A percentile compares a stretch with the other conserved stretches of the same genome.
Evolutionary conservation across 768 basidiomycete species (phyloP).

Genomic region (Trametes villosa): DNA sequence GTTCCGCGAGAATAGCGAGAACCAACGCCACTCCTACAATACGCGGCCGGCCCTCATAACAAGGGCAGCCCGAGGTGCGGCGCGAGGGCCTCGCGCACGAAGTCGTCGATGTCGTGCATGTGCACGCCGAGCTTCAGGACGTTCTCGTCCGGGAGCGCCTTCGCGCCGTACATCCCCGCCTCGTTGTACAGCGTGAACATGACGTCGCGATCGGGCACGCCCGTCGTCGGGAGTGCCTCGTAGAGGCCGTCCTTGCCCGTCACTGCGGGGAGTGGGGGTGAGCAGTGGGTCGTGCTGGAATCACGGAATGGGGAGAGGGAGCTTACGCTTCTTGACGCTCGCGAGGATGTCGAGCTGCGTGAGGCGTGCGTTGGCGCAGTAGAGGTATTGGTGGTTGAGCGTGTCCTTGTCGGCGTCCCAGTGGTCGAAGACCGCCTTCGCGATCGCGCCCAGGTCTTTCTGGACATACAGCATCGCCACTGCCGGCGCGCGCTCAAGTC

Average conservation of each 20-base stretch:
- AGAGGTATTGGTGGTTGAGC: conserved; percentile 26
- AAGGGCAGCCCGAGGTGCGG: conserved; percentile 25
- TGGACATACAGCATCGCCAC: conserved; percentile 30
- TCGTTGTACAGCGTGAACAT: conserved; percentile 31
- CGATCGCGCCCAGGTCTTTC: conserved; percentile 21
- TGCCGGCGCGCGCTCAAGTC: neutral
- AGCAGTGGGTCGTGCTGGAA: neutral
- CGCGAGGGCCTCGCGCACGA: conserved; percentile 21
- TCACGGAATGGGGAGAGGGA: neutral
- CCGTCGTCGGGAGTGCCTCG: conserved; percentile 17
- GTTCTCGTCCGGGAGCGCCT: conserved; percentile 27
- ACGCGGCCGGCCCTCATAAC: neutral
- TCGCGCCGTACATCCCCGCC: conserved; percentile 26
- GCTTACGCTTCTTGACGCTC: conserved; percentile 21
- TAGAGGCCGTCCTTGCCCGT: conserved; percentile 25
- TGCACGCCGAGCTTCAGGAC: conserved; percentile 22
- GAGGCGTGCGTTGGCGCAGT: conserved; percentile 22
- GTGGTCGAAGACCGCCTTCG: conserved; percentile 27
- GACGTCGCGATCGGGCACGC: conserved; percentile 29
- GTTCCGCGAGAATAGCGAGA: neutral
- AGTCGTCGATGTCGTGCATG: conserved; percentile 26
- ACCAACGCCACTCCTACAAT: neutral
- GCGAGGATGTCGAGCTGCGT: conserved; percentile 22
- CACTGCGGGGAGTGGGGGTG: conserved; percentile 1
- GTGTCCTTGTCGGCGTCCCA: conserved; percentile 18